These are phyloP conservation scores for Favolaschia claudopus DNA, from an alignment of 768 basidiomycete species.

Conservation along the genomic window DNA sequence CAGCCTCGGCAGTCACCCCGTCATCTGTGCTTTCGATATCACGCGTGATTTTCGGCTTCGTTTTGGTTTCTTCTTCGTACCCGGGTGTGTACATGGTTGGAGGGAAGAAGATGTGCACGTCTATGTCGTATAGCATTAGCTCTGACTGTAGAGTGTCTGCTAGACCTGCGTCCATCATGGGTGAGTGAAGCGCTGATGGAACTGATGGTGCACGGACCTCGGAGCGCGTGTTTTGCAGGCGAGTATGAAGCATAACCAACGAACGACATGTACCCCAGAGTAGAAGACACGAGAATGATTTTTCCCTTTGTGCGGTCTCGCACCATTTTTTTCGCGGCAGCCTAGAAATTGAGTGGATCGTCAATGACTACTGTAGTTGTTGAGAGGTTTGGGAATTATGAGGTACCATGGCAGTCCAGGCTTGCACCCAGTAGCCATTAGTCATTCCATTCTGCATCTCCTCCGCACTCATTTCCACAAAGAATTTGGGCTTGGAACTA, in stretches of 20 bases:
- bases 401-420: constrained; percentile 63
- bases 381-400: neutral
- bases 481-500: constrained; percentile 71
- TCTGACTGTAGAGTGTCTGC: constrained; percentile 87
- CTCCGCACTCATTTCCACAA: constrained; percentile 70
- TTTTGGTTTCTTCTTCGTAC: constrained; percentile 74
- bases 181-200: neutral
- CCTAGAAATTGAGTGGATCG: too few relatives aligned
- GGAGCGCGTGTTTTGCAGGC: constrained; percentile 85
- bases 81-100: constrained; percentile 83
- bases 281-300: constrained; percentile 80
- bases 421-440: constrained; percentile 57
- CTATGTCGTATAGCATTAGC: constrained; percentile 76
- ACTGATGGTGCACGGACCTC: constrained; percentile 55
- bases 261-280: constrained; percentile 76
- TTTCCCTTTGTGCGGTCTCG: constrained; percentile 64
- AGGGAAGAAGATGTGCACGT: constrained; percentile 85
- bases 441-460: constrained; percentile 59
- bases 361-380: neutral
- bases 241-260: constrained; percentile 83
- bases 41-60: constrained; percentile 76
- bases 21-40: constrained; percentile 80
- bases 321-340: constrained; percentile 71
- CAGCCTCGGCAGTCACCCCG: constrained; percentile 66
- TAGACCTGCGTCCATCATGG: constrained; percentile 61